These are phyloP conservation scores for Aaosphaeria pasadenensis DNA, from an alignment of 2,329 filamentous ascomycete species.

Conservation along the genomic window DNA sequence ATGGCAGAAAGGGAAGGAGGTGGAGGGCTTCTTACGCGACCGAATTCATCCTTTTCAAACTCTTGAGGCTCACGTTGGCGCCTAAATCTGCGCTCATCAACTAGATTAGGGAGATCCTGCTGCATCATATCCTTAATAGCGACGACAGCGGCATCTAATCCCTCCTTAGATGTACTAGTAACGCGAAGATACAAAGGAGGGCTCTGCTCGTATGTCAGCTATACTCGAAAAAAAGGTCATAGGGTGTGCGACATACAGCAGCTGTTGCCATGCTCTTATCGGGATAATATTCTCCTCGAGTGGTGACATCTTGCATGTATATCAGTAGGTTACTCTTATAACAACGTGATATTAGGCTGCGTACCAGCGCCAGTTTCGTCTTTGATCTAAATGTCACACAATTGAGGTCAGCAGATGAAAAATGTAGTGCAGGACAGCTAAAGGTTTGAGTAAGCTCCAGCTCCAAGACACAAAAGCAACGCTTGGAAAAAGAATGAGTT, in stretches of 20 bases:
- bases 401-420: constrained; percentile 91
- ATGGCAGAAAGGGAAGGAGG: background rate
- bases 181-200: constrained; percentile 94
- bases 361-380: constrained; percentile 99
- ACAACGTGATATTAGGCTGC: constrained; percentile 70
- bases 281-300: constrained; percentile 91
- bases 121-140: constrained; percentile 96
- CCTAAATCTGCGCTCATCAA: constrained; percentile 90
- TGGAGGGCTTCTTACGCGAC: constrained; percentile 58
- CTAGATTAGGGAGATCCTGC: constrained; percentile 89
- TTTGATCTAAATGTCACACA: constrained; percentile 95
- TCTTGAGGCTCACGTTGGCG: constrained; percentile 71
- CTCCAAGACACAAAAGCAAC: constrained; percentile 36
- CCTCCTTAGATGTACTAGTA: constrained; percentile 86
- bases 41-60: constrained; percentile 86
- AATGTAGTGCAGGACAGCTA: constrained; percentile 53
- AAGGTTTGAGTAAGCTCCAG: constrained; percentile 48
- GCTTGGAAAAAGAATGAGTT: constrained; percentile 14
- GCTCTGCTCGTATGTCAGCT: constrained; percentile 56
- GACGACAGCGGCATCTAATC: constrained; percentile 81
- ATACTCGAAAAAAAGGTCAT: constrained; percentile 36
- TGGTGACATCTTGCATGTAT: constrained; percentile 89
- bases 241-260: constrained; percentile 59
- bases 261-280: constrained; percentile 95
- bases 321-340: constrained; percentile 59